Evolutionary conservation across 2,329 filamentous ascomycete species (phyloP).

Genomic region (Penicillium sp.): DNA sequence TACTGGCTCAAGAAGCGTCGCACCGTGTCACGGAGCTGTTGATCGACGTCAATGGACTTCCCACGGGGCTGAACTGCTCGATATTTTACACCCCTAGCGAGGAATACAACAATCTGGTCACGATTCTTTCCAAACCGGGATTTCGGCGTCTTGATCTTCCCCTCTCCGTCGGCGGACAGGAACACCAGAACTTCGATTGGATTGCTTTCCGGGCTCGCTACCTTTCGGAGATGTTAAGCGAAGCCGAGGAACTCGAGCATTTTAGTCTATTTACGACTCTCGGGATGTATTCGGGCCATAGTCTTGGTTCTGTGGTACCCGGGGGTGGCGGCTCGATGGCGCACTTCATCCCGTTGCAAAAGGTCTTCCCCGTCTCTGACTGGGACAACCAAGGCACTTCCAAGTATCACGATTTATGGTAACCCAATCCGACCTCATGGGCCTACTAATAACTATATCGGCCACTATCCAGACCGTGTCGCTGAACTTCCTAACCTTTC

Average conservation of each 20-base stretch:
- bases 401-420: background rate
- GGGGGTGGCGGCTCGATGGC: background rate
- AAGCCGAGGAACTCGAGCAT: conserved; percentile 2
- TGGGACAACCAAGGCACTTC: background rate
- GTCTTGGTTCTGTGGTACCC: background rate
- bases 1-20: conserved; percentile 23
- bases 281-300: background rate
- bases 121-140: conserved; percentile 10
- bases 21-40: conserved; percentile 37
- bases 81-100: conserved; percentile 26
- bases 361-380: background rate
- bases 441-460: background rate
- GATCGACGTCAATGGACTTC: conserved; percentile 33
- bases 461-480: background rate
- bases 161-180: background rate
- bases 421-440: background rate
- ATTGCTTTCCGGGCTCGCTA: conserved; percentile 1
- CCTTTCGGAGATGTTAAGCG: conserved; percentile 1
- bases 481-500: background rate
- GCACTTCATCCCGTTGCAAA: background rate
- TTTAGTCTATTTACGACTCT: background rate
- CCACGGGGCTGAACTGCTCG: conserved; percentile 34
- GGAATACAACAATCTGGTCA: conserved; percentile 8
- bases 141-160: conserved; percentile 8
- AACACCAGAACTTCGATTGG: background rate